Conservation (phyloP, 2,329 filamentous ascomycete genomes). For the Seiridium unicorne region DNA sequence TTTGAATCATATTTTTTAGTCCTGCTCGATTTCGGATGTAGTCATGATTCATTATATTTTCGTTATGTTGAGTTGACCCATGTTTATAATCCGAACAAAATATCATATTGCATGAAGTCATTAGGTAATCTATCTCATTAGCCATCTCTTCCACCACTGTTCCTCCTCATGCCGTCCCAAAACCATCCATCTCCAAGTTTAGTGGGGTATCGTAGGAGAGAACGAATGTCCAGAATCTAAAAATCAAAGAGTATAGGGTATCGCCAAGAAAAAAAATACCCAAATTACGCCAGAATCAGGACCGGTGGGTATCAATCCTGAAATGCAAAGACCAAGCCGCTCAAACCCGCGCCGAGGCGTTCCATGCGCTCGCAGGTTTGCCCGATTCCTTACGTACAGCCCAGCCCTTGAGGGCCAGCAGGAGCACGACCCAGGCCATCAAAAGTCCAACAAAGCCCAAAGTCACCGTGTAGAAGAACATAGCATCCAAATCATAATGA, state of each 20-base stretch:
- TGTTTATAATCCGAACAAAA: too few relatives aligned
- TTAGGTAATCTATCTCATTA: background rate
- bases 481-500: slow-evolving; percentile 74
- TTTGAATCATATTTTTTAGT: too few relatives aligned
- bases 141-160: background rate
- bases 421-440: slow-evolving; percentile 79
- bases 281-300: background rate
- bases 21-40: too few relatives aligned
- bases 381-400: slow-evolving; percentile 53
- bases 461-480: slow-evolving; percentile 89
- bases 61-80: too few relatives aligned
- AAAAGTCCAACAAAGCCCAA: slow-evolving; percentile 80
- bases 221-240: slow-evolving; percentile 26
- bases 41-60: too few relatives aligned
- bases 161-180: background rate
- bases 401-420: slow-evolving; percentile 87
- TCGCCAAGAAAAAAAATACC: background rate
- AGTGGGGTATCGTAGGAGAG: slow-evolving; percentile 28
- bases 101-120: background rate
- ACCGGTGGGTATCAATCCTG: background rate
- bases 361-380: slow-evolving; percentile 12
- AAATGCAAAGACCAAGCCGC: background rate
- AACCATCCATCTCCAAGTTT: slow-evolving; percentile 8
- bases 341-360: background rate
- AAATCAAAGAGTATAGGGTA: slow-evolving; percentile 4